phyloP scores from a whole-genome alignment of 2,329 filamentous ascomycete genomes.

The Cladosporium sp. region DNA sequence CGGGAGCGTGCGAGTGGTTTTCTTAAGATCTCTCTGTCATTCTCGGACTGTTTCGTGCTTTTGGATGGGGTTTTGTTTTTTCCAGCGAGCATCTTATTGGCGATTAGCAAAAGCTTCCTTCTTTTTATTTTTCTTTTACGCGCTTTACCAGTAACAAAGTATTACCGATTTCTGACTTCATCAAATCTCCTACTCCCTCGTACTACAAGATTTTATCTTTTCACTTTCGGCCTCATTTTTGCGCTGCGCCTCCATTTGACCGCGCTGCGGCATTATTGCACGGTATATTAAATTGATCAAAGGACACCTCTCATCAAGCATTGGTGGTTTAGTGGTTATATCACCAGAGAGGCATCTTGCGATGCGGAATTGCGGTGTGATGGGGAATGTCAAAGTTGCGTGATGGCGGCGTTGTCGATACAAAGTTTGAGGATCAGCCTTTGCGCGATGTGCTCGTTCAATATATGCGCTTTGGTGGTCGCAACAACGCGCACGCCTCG shows the following conservation, averaged over 20 bases:
- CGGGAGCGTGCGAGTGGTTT: neutral
- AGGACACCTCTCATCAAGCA: neutral
- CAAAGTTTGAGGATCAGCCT: no score
- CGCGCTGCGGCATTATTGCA: no score
- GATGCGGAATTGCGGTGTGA: neutral
- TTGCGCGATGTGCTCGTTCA: neutral
- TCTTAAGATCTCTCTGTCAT: neutral
- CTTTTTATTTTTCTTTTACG: neutral
- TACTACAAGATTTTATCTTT: neutral
- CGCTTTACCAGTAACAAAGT: neutral
- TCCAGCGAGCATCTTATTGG: constrained; percentile 3
- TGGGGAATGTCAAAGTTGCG: neutral
- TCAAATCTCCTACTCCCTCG: neutral
- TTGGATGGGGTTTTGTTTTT: neutral
- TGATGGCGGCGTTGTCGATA: no score
- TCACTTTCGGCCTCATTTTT: neutral
- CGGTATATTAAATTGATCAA: no score
- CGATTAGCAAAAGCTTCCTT: neutral
- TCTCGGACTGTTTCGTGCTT: neutral
- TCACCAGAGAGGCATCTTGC: constrained; percentile 46
- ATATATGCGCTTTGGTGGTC: neutral
- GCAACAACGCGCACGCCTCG: neutral
- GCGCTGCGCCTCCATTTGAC: neutral
- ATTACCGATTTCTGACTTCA: neutral
- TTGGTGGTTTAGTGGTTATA: constrained; percentile 31